A percentile compares a stretch with the other conserved stretches of the same genome.
Conservation (phyloP, 2,329 filamentous ascomycete species). For the Penicillium aurantiogriseum region DNA sequence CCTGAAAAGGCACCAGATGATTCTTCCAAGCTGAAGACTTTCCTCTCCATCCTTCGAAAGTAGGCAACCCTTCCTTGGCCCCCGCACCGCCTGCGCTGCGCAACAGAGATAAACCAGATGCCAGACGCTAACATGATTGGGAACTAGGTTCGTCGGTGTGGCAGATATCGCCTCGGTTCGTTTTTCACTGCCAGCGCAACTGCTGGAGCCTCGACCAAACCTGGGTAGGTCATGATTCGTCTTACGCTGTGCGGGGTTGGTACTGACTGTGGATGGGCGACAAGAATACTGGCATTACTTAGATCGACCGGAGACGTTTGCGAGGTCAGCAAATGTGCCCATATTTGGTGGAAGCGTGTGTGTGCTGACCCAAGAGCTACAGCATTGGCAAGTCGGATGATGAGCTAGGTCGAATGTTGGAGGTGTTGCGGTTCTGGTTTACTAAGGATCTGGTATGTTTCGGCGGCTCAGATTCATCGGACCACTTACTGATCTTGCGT, state of each 20-base stretch:
- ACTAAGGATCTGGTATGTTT: slow-evolving; percentile 78
- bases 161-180: slow-evolving; percentile 92
- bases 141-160: slow-evolving; percentile 83
- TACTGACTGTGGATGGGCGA: slow-evolving; percentile 14
- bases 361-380: slow-evolving; percentile 39
- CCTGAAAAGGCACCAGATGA: slow-evolving; percentile 68
- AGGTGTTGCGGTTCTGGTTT: slow-evolving; percentile 95
- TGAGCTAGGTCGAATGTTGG: slow-evolving; percentile 87
- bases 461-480: neutral
- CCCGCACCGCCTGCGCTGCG: neutral
- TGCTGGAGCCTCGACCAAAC: slow-evolving; percentile 94
- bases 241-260: slow-evolving; percentile 1
- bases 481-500: slow-evolving; percentile 19
- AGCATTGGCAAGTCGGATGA: slow-evolving; percentile 87
- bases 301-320: slow-evolving; percentile 89
- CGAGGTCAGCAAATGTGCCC: slow-evolving; percentile 49
- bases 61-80: slow-evolving; percentile 47
- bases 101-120: neutral
- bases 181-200: slow-evolving; percentile 92
- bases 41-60: slow-evolving; percentile 84
- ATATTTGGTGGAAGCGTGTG: slow-evolving; percentile 16
- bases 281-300: slow-evolving; percentile 98
- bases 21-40: slow-evolving; percentile 82
- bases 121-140: slow-evolving; percentile 7
- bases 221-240: slow-evolving; percentile 54